phyloP scores from a whole-genome alignment of 2,329 filamentous ascomycete species.

The Diaporthe velutina region DNA sequence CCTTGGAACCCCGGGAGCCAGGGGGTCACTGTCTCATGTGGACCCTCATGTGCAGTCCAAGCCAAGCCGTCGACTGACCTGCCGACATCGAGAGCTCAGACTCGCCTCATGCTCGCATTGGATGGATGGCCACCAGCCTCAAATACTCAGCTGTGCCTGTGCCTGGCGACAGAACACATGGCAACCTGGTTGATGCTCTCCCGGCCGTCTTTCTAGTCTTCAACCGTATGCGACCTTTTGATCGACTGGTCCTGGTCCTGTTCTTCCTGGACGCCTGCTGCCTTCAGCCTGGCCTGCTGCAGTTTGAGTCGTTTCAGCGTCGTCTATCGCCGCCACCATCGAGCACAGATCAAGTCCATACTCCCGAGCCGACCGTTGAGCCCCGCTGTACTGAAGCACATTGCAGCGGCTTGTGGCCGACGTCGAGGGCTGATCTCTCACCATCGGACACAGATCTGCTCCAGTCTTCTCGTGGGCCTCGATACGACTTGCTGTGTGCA shows the following conservation, averaged over 20 bases:
- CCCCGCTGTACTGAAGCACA: conserved; percentile 23
- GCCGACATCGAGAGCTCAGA: neutral
- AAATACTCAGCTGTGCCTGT: neutral
- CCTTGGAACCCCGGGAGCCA: neutral
- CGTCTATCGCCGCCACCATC: neutral
- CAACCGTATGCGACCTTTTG: neutral
- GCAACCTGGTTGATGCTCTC: neutral
- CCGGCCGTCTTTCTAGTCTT: neutral
- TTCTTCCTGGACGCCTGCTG: neutral
- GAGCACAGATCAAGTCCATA: conserved; percentile 20
- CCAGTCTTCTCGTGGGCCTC: conserved; percentile 23
- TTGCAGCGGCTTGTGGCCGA: conserved; percentile 24
- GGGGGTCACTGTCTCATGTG: conserved; percentile 12
- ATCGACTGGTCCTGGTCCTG: neutral
- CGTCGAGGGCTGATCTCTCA: conserved; percentile 12
- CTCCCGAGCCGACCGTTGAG: conserved; percentile 10
- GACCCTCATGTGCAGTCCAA: conserved; percentile 8
- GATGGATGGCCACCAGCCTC: neutral
- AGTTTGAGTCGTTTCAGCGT: conserved; percentile 21
- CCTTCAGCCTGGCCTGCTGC: neutral
- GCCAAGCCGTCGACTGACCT: neutral
- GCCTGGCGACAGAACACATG: neutral
- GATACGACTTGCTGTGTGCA: conserved; percentile 2
- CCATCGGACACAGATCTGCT: conserved; percentile 19
- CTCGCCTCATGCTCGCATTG: conserved; percentile 8